phyloP scores from a whole-genome alignment of 73 alveolate genomes.

The Tetrahymena thermophila region DNA sequence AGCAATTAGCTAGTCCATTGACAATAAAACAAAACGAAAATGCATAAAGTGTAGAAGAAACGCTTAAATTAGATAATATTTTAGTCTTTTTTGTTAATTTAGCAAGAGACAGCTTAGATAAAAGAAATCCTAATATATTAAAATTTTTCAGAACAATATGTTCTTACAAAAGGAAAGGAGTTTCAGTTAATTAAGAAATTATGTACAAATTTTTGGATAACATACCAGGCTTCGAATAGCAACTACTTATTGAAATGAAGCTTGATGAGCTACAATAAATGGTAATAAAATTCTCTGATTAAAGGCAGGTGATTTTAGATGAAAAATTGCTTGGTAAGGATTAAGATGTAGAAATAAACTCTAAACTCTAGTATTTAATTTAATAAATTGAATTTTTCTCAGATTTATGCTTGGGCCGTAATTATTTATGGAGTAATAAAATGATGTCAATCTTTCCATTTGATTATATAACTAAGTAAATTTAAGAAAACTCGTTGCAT shows the following conservation, averaged over 20 bases:
- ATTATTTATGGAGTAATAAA: constrained; percentile 26
- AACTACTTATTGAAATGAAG: constrained; percentile 1
- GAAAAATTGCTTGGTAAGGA: neutral
- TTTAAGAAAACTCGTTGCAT: neutral
- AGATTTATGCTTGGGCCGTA: constrained; percentile 29
- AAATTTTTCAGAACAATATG: constrained; percentile 38
- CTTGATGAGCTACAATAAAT: neutral
- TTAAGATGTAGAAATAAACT: neutral
- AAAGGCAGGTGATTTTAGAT: neutral
- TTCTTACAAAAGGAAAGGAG: constrained; percentile 21
- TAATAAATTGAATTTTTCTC: constrained; percentile 14
- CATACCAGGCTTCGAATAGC: constrained; percentile 2
- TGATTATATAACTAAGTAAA: neutral
- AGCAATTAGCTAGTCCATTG: neutral
- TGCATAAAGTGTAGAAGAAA: neutral
- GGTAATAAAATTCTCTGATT: neutral
- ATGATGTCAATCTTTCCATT: constrained; percentile 3
- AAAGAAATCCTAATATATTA: neutral
- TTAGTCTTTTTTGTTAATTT: neutral
- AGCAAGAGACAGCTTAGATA: neutral
- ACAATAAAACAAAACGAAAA: neutral
- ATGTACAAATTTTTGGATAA: neutral
- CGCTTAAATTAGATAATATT: neutral
- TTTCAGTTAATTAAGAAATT: constrained; percentile 35
- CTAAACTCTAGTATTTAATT: constrained; percentile 10